Conservation (phyloP, 73 alveolate species). For the Uronychia binucleata region DNA sequence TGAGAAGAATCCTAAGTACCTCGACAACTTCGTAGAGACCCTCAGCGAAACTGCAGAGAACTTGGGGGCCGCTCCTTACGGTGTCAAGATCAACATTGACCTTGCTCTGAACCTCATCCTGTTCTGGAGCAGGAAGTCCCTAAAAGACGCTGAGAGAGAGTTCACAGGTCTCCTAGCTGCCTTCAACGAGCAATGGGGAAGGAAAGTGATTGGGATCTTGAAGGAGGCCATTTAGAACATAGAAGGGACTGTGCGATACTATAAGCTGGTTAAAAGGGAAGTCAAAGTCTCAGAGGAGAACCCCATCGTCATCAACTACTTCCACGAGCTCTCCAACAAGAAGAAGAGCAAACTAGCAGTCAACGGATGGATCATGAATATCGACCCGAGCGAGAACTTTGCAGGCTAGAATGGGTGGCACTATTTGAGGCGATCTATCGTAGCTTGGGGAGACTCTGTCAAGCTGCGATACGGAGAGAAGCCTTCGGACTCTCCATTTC, state of each 20-base stretch:
- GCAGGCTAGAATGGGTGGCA: conserved; percentile 88
- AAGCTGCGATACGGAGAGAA: conserved; percentile 90
- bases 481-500: conserved; percentile 84
- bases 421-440: conserved; percentile 90
- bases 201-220: conserved; percentile 8
- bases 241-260: conserved; percentile 74
- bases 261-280: conserved; percentile 53
- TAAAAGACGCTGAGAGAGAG: neutral
- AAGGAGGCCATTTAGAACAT: conserved; percentile 44
- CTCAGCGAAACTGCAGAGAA: neutral
- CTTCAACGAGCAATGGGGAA: conserved; percentile 1
- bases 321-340: conserved; percentile 67
- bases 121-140: conserved; percentile 3
- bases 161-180: neutral
- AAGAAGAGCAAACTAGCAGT: conserved; percentile 66
- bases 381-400: conserved; percentile 87
- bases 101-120: conserved; percentile 63
- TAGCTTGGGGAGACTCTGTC: conserved; percentile 95
- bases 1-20: neutral
- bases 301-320: conserved; percentile 63
- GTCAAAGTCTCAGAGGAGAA: conserved; percentile 43
- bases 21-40: neutral
- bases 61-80: conserved; percentile 70
- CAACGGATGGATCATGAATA: conserved; percentile 87
- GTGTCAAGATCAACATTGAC: conserved; percentile 67